These are phyloP conservation scores for Plasmodium chabaudi DNA, from an alignment of 169 alveolate genomes.

Conservation along the genomic window DNA sequence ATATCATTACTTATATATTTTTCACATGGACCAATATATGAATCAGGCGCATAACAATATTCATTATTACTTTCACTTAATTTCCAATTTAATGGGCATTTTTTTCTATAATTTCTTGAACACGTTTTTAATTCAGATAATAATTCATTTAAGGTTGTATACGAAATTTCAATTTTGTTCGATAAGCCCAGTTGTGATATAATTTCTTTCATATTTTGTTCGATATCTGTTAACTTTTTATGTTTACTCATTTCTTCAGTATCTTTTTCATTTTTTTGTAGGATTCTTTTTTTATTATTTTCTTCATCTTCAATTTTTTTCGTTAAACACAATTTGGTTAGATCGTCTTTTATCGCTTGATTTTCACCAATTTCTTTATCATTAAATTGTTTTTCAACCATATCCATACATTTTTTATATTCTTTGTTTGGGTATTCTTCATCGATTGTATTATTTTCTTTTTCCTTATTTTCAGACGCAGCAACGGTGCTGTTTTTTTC, in stretches of 20 bases:
- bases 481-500: background rate
- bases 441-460: background rate
- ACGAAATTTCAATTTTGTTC: slow-evolving; percentile 22
- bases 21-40: slow-evolving; percentile 83
- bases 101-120: slow-evolving; percentile 49
- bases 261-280: background rate
- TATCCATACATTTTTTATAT: slow-evolving; percentile 38
- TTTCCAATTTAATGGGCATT: slow-evolving; percentile 69
- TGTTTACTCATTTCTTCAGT: background rate
- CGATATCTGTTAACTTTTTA: background rate
- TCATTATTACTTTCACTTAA: slow-evolving; percentile 13
- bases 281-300: slow-evolving; percentile 3
- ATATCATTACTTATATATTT: slow-evolving; percentile 35
- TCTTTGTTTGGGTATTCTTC: slow-evolving; percentile 11
- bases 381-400: slow-evolving; percentile 55
- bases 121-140: slow-evolving; percentile 72
- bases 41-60: slow-evolving; percentile 78
- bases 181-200: slow-evolving; percentile 60
- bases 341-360: slow-evolving; percentile 25
- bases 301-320: slow-evolving; percentile 55
- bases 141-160: slow-evolving; percentile 23
- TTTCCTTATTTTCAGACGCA: background rate
- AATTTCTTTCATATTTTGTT: background rate
- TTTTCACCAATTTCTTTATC: slow-evolving; percentile 26
- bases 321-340: slow-evolving; percentile 40